Evolutionary conservation across 2,329 filamentous ascomycete genomes (phyloP).

Genomic region (Stagonosporopsis rhizophila): DNA sequence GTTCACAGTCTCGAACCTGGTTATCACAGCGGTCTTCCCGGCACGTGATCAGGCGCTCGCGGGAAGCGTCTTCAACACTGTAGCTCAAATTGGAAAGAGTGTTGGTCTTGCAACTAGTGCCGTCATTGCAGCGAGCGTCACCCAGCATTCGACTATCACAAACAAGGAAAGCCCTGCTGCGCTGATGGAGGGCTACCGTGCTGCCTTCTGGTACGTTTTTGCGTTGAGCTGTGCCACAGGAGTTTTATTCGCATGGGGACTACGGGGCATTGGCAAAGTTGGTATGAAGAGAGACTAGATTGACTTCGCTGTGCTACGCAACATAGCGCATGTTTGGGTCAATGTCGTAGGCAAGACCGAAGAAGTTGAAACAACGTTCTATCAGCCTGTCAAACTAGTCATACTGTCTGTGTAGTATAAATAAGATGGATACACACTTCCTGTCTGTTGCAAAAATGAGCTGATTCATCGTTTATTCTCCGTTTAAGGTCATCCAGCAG

Average conservation of each 20-base stretch:
- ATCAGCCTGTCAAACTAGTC: not conserved
- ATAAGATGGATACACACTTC: not conserved
- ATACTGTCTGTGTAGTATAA: not conserved
- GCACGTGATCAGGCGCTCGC: conserved; percentile 52
- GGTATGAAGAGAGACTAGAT: conserved; percentile 51
- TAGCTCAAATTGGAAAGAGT: conserved; percentile 53
- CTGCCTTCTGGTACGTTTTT: conserved; percentile 54
- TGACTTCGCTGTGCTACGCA: not conserved
- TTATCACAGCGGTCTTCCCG: conserved; percentile 54
- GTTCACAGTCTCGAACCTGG: conserved; percentile 53
- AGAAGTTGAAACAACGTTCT: not conserved
- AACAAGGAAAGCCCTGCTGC: conserved; percentile 45
- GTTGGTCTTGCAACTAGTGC: conserved; percentile 50
- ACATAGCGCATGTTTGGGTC: too few relatives aligned
- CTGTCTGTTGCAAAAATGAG: not conserved
- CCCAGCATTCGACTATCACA: conserved; percentile 24
- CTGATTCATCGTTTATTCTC: not conserved
- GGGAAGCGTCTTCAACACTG: conserved; percentile 56
- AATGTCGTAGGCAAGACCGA: too few relatives aligned
- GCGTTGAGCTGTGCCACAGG: conserved; percentile 41
- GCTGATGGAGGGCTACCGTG: conserved; percentile 52
- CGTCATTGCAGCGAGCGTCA: conserved; percentile 47
- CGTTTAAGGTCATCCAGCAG: too few relatives aligned
- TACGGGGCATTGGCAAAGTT: conserved; percentile 55
- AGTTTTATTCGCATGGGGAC: conserved; percentile 48